Percentiles rank a stretch among this genome's conserved stretches.
These are phyloP conservation scores for Aspergillus intermedius DNA, from an alignment of 2,329 filamentous ascomycete species.

Conservation along the genomic window DNA sequence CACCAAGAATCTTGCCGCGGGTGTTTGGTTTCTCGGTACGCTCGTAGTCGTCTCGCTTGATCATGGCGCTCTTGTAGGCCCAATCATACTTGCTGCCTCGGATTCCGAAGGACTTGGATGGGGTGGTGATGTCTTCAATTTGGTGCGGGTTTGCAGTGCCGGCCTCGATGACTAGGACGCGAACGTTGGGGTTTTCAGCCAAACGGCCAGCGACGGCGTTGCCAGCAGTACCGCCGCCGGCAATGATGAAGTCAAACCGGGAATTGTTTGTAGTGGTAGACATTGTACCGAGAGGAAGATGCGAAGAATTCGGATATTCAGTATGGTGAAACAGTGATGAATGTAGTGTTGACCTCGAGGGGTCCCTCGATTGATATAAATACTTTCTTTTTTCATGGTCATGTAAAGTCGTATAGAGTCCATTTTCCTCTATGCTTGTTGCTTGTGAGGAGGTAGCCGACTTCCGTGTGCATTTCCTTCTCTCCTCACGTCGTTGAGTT, in stretches of 20 bases:
- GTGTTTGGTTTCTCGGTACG: conserved; percentile 60
- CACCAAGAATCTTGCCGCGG: conserved; percentile 54
- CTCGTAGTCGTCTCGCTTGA: conserved; percentile 50
- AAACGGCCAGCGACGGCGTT: conserved; percentile 45
- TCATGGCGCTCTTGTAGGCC: conserved; percentile 57
- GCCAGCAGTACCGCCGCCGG: conserved; percentile 32
- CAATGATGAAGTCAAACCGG: conserved; percentile 25
- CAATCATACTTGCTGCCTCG: conserved; percentile 55
- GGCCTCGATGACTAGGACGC: conserved; percentile 31
- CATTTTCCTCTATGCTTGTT: not conserved
- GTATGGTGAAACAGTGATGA: not conserved
- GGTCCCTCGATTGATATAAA: not conserved
- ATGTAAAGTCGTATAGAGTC: not conserved
- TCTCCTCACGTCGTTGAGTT: not conserved
- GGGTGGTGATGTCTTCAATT: conserved; percentile 51
- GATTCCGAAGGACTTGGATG: conserved; percentile 50
- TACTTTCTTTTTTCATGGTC: not conserved
- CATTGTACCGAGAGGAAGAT: conserved; percentile 3
- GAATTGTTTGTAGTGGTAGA: conserved; percentile 6
- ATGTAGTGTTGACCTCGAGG: not conserved
- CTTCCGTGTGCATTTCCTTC: not conserved
- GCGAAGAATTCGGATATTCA: not conserved
- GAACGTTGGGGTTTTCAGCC: conserved; percentile 45
- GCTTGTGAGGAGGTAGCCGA: not conserved
- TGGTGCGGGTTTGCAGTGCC: conserved; percentile 42